Base-by-base conservation (phyloP, 1,284 basidiomycete genomes). In the Fomitopsis palustris region DNA sequence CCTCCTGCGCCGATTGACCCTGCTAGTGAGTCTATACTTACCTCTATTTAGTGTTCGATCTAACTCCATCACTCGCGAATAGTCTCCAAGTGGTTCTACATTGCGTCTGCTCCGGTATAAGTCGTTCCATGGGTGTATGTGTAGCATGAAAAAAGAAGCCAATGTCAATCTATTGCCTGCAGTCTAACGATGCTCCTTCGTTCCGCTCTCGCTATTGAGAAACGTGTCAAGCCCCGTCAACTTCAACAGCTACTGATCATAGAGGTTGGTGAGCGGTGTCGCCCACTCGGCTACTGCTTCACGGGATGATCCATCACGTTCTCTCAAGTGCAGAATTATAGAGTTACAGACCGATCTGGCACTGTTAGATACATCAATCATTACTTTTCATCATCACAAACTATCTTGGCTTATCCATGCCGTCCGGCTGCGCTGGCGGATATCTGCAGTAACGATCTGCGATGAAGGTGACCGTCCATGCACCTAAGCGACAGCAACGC, bases 51-150 rank as follows among this genome's bases (percentile, higher is more conserved):
- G 41, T 12, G 9, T 17, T 6, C 2, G 17, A 5, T 33, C 17
- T 52, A 21, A 52, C 31, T 58, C 57, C 63, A 67, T 64, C 67
- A 68, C 41, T 54, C 31, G 6, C 45, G 19, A 43, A 57, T 71
- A 87, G 92, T 95, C 69, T 93, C 89, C 65, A 93, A 93, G 72
- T 89, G 92, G 92, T 93, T 93, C 85, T 90, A 92, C 75, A 93
- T 93, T 67, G 90, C 91, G 17, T 92, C 90, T 45, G 88, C 90
- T 47, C 87, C 89, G 65, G 88, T 93, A 64, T 93, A 72, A 62
- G 63, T 51, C 35, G 41, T 62, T 63, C 23, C 51, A 63, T 62
- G 62, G 58, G 54, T 60, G 55, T 55, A 56, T 63, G 59, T 58
- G 60, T 63, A 62, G 55, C 64, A 55, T 65, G 58, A 61, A 27